A percentile compares a stretch with the other conserved stretches of the same genome.
Conservation (phyloP, 139 green algal species). For the Haematococcus lacustris region DNA sequence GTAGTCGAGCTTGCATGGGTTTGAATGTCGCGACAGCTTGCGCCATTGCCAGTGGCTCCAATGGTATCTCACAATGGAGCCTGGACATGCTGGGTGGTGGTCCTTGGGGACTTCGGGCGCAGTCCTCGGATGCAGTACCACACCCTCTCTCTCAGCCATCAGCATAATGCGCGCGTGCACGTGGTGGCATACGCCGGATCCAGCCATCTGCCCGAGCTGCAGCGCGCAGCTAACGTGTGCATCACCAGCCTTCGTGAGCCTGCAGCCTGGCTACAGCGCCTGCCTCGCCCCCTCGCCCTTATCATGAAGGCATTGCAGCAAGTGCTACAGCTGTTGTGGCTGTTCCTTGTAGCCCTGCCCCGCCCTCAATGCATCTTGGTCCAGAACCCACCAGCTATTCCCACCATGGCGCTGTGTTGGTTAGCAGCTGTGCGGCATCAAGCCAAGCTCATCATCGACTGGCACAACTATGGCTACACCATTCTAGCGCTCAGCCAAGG, state of each 20-base stretch:
- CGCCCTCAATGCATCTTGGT: conserved; percentile 52
- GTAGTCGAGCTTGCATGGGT: too few relatives aligned
- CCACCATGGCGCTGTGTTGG: conserved; percentile 69
- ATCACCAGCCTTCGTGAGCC: conserved; percentile 28
- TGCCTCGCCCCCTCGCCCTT: conserved; percentile 51
- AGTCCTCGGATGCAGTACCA: conserved; percentile 96
- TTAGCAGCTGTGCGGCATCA: conserved; percentile 52
- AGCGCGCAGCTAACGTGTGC: conserved; percentile 18
- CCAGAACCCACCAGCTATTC: conserved; percentile 88
- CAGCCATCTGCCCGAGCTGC: conserved; percentile 37
- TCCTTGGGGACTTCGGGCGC: conserved; percentile 92
- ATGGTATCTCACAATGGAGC: too few relatives aligned
- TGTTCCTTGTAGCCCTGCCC: conserved; percentile 49
- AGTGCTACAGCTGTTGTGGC: conserved; percentile 48
- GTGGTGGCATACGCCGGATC: conserved; percentile 58
- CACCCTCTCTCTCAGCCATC: conserved; percentile 64
- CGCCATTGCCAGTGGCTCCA: too few relatives aligned
- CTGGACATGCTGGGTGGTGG: conserved; percentile 94
- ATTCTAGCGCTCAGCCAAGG: conserved; percentile 64
- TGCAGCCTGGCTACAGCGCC: background rate
- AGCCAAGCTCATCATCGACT: conserved; percentile 80
- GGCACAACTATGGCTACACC: conserved; percentile 93
- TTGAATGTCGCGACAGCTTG: too few relatives aligned
- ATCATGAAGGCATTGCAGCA: conserved; percentile 52
- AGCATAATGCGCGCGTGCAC: conserved; percentile 46